Conservation (phyloP, 148 eudicot genomes). For the Rhododendron ovatum region DNA sequence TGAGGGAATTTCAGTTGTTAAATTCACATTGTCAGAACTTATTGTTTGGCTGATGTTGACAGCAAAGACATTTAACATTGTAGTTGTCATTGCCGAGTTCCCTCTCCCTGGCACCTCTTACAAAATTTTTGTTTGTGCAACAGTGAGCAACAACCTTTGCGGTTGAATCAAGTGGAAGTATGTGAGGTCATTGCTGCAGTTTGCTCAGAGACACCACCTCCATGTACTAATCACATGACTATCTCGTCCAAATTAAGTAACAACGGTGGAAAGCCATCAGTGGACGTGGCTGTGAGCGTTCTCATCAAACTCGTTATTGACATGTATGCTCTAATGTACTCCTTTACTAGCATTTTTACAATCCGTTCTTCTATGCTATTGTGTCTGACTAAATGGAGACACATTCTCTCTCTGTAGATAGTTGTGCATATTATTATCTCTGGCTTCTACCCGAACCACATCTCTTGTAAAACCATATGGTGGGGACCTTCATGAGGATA, state of each 20-base stretch:
- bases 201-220: slow-evolving; percentile 71
- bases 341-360: neutral
- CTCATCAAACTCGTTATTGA: slow-evolving; percentile 97
- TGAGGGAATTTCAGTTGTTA: neutral
- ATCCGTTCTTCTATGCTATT: neutral
- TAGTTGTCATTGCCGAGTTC: neutral
- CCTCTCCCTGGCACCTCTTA: neutral
- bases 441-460: neutral
- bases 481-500: neutral
- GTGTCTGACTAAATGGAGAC: neutral
- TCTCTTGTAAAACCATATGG: neutral
- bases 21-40: neutral
- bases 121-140: slow-evolving; percentile 13
- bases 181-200: slow-evolving; percentile 93
- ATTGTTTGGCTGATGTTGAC: neutral
- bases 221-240: slow-evolving; percentile 52
- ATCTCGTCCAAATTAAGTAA: slow-evolving; percentile 67
- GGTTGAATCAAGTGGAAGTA: slow-evolving; percentile 79
- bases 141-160: slow-evolving; percentile 97
- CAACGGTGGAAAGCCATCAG: slow-evolving; percentile 73
- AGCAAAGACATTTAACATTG: neutral
- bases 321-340: slow-evolving; percentile 59
- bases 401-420: neutral
- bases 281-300: slow-evolving; percentile 96
- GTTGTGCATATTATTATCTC: neutral